Percentiles rank a stretch among this genome's conserved stretches.
phyloP scores from a whole-genome alignment of 2,329 filamentous ascomycete genomes.

The Cytospora schulzeri region DNA sequence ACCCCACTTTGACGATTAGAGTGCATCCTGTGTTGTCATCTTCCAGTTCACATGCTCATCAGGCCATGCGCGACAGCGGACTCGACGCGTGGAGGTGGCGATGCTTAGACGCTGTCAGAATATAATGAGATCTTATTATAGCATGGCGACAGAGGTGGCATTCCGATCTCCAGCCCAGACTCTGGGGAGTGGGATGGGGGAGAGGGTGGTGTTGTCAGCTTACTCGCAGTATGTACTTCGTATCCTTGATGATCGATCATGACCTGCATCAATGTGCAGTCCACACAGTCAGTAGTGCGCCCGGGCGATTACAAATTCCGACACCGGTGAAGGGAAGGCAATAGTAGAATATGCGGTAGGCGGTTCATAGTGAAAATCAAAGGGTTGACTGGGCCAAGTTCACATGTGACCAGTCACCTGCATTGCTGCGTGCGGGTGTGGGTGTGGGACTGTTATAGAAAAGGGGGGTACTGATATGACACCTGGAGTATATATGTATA shows the following conservation, averaged over 20 bases:
- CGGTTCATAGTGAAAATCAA: too few species aligned
- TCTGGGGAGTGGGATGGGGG: background rate
- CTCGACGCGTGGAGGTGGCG: background rate
- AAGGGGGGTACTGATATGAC: too few species aligned
- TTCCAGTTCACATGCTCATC: slow-evolving; percentile 15
- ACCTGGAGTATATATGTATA: too few species aligned
- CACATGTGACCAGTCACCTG: background rate
- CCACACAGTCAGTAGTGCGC: background rate
- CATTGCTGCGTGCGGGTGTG: too few species aligned
- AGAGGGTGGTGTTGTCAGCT: too few species aligned
- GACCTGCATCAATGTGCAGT: too few species aligned
- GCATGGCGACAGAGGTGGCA: background rate
- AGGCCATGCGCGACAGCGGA: background rate
- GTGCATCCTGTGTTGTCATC: background rate
- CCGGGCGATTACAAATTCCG: background rate
- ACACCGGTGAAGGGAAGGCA: background rate
- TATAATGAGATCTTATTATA: background rate
- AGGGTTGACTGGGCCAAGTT: background rate
- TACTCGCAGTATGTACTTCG: background rate
- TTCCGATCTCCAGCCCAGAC: background rate
- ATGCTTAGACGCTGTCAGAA: slow-evolving; percentile 1
- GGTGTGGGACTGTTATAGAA: too few species aligned
- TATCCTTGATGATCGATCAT: background rate
- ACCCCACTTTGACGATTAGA: background rate
- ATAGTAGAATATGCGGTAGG: too few species aligned